These are phyloP conservation scores for Lasiosphaeris hirsuta DNA, from an alignment of 495 filamentous ascomycete species.

Conservation along the genomic window DNA sequence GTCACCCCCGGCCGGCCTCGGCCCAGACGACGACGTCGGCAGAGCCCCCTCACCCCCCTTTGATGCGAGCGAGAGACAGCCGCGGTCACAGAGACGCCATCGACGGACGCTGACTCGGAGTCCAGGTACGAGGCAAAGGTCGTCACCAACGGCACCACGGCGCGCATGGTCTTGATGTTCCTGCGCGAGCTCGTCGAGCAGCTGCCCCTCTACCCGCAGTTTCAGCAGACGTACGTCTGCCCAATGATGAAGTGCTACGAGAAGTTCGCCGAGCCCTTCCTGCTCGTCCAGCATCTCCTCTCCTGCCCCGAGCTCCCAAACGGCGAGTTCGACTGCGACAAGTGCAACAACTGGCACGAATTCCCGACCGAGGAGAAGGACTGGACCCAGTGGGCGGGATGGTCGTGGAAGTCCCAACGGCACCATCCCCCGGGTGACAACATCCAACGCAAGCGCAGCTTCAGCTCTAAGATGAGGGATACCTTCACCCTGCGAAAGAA, in stretches of 20 bases:
- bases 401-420: constrained; percentile 21
- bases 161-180: constrained; percentile 35
- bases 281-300: constrained; percentile 32
- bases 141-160: constrained; percentile 27
- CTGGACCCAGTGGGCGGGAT: constrained; percentile 31
- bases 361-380: constrained; percentile 38
- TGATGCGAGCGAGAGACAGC: background rate
- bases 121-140: constrained; percentile 34
- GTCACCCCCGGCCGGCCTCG: background rate
- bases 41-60: background rate
- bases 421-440: background rate
- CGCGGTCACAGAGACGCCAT: background rate
- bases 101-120: constrained; percentile 11
- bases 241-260: constrained; percentile 33
- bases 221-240: constrained; percentile 26
- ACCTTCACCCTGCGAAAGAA: constrained; percentile 25
- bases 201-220: constrained; percentile 14
- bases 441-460: constrained; percentile 29
- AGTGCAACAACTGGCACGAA: constrained; percentile 29
- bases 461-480: constrained; percentile 33
- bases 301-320: constrained; percentile 29
- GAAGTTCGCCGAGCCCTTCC: constrained; percentile 21
- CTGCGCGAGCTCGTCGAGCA: constrained; percentile 34
- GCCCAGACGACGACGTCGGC: background rate
- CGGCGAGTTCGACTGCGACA: constrained; percentile 34